These are phyloP conservation scores for Myxozyma monticola DNA, from an alignment of 805 yeast species.

Conservation along the genomic window DNA sequence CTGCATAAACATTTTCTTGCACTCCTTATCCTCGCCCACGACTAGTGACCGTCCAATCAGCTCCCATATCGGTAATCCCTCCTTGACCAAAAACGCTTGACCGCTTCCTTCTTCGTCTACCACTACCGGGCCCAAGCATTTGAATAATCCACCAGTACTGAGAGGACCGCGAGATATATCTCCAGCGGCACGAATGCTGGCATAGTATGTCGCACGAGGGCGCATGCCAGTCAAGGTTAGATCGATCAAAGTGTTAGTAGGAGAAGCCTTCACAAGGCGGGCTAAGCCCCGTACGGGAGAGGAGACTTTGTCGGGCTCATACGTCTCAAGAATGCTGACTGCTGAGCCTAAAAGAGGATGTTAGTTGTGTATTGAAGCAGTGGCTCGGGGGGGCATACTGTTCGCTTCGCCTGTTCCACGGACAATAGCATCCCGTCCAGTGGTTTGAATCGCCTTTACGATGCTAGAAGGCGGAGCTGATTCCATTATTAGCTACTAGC, in stretches of 20 bases:
- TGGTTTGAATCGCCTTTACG: constrained; percentile 63
- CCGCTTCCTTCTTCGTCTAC: constrained; percentile 23
- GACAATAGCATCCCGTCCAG: constrained; percentile 87
- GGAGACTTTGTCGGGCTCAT: constrained; percentile 47
- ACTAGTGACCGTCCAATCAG: constrained; percentile 45
- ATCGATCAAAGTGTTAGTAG: constrained; percentile 63
- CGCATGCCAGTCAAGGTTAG: constrained; percentile 70
- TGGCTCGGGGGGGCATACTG: constrained; percentile 16
- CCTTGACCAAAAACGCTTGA: constrained; percentile 27
- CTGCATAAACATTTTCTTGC: constrained; percentile 24
- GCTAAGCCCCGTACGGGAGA: constrained; percentile 83
- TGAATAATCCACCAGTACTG: constrained; percentile 59
- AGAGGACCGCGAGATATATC: constrained; percentile 71
- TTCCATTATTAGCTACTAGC: neutral
- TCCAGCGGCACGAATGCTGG: constrained; percentile 69
- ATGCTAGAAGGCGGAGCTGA: constrained; percentile 71
- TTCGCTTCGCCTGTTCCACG: constrained; percentile 88
- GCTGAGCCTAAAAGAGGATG: constrained; percentile 55
- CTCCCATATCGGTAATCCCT: constrained; percentile 25
- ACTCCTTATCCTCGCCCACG: constrained; percentile 45
- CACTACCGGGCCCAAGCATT: constrained; percentile 45
- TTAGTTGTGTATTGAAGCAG: neutral
- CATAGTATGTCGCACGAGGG: constrained; percentile 63
- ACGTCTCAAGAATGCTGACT: constrained; percentile 82
- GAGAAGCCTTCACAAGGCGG: constrained; percentile 69